These are phyloP conservation scores for Trifolium pratense DNA, from an alignment of 306 rosid species.

Conservation along the genomic window DNA sequence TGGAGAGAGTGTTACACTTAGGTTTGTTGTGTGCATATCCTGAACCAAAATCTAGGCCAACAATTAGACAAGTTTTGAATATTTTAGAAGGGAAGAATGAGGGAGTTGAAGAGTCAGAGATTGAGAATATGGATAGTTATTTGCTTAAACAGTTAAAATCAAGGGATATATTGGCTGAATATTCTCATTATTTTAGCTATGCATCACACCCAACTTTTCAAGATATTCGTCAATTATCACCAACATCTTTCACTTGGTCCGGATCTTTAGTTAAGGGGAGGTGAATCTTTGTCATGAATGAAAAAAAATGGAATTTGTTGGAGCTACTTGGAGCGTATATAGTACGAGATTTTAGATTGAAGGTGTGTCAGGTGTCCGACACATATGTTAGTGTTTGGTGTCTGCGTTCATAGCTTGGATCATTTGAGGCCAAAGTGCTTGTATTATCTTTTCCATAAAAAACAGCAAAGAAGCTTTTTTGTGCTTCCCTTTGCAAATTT, in stretches of 20 bases:
- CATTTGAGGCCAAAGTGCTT: neutral
- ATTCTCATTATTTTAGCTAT: conserved; percentile 45
- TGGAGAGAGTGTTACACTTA: conserved; percentile 66
- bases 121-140: conserved; percentile 57
- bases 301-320: neutral
- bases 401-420: neutral
- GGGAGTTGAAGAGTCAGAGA: conserved; percentile 45
- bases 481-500: neutral
- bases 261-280: conserved; percentile 50
- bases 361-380: neutral
- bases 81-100: conserved; percentile 67
- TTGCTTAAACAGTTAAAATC: conserved; percentile 60
- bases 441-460: neutral
- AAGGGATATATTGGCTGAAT: conserved; percentile 50
- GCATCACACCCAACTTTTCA: conserved; percentile 72
- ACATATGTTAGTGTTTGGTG: neutral
- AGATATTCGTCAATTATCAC: conserved; percentile 56
- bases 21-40: conserved; percentile 81
- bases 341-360: neutral
- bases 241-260: conserved; percentile 66
- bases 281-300: conserved; percentile 44
- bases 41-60: conserved; percentile 71
- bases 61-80: conserved; percentile 74
- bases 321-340: neutral
- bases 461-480: neutral